Evolutionary conservation across 257 asterid species (phyloP).

Genomic region (Galeopsis tetrahit): DNA sequence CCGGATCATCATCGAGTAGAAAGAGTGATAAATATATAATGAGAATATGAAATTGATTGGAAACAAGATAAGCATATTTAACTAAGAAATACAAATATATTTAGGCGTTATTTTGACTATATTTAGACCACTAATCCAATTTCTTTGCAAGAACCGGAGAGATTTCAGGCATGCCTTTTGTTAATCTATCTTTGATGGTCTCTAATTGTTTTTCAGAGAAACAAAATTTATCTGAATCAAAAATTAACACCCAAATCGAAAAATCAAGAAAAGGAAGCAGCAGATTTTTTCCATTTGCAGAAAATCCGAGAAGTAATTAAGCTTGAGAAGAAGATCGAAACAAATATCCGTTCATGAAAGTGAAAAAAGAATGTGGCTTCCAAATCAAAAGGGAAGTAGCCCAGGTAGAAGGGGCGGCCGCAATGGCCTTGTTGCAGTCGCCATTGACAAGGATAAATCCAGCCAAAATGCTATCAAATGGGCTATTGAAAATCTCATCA

Average conservation of each 20-base stretch:
- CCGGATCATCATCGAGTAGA: too few relatives aligned
- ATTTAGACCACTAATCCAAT: constrained; percentile 24
- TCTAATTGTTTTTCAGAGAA: constrained; percentile 21
- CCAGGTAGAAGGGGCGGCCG: constrained; percentile 47
- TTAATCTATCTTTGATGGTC: constrained; percentile 29
- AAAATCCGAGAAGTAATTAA: not conserved
- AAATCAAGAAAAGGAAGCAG: not conserved
- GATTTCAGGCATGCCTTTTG: constrained; percentile 44
- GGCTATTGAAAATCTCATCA: constrained; percentile 68
- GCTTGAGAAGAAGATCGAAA: not conserved
- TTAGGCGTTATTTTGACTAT: constrained; percentile 1
- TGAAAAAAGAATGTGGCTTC: constrained; percentile 61
- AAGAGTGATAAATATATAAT: too few relatives aligned
- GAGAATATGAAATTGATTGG: too few relatives aligned
- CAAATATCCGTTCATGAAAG: constrained; percentile 20
- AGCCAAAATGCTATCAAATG: constrained; percentile 86
- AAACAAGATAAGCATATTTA: too few relatives aligned
- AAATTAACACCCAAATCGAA: not conserved
- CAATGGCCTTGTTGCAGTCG: constrained; percentile 79
- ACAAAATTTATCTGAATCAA: constrained; percentile 28
- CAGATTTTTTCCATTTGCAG: constrained; percentile 1
- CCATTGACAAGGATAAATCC: constrained; percentile 78
- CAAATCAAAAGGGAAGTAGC: constrained; percentile 41
- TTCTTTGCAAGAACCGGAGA: constrained; percentile 24
- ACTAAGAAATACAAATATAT: not conserved